Percentiles rank a stretch among this genome's conserved stretches.
Evolutionary conservation across 352 stramenopile genomes (phyloP).

Genomic region (Phytophthora tentaculata): DNA sequence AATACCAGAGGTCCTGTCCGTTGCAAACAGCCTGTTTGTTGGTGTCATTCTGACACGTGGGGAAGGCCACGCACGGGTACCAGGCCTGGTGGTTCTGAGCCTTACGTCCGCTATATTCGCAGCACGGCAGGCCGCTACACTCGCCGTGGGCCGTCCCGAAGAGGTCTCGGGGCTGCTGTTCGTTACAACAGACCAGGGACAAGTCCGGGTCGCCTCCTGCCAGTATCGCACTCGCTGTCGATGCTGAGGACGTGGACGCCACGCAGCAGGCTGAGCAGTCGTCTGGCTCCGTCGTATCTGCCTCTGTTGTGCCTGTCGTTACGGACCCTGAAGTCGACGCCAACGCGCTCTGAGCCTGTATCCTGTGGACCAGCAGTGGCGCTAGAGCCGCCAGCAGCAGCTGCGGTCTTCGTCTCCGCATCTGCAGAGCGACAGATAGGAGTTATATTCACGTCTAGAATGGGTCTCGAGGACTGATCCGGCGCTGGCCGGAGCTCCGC

Average conservation of each 20-base stretch:
- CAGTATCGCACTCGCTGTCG: constrained; percentile 11
- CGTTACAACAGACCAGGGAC: constrained; percentile 61
- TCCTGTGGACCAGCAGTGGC: constrained; percentile 16
- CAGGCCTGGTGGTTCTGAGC: constrained; percentile 77
- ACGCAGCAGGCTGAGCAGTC: constrained; percentile 72
- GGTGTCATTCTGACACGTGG: constrained; percentile 71
- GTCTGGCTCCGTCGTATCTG: constrained; percentile 41
- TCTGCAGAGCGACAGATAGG: background rate
- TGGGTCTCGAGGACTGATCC: constrained; percentile 12
- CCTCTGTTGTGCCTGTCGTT: constrained; percentile 19
- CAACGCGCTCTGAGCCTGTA: constrained; percentile 28
- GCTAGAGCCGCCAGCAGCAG: constrained; percentile 28
- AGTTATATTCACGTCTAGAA: constrained; percentile 25
- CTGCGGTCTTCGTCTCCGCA: constrained; percentile 44
- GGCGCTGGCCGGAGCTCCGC: constrained; percentile 22
- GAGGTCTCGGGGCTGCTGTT: constrained; percentile 49
- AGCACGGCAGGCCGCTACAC: constrained; percentile 83
- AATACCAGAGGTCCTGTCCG: constrained; percentile 57
- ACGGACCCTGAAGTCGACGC: constrained; percentile 12
- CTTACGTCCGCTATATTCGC: constrained; percentile 66
- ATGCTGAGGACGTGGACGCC: constrained; percentile 25
- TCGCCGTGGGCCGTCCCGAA: constrained; percentile 69
- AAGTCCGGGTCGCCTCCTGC: constrained; percentile 34
- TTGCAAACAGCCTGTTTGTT: constrained; percentile 74
- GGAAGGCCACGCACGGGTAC: constrained; percentile 85